Evolutionary conservation across 2,329 filamentous ascomycete species (phyloP), one percentile per base, ranked within the genome.

Genomic region (Sporothrix dimorphospora): DNA sequence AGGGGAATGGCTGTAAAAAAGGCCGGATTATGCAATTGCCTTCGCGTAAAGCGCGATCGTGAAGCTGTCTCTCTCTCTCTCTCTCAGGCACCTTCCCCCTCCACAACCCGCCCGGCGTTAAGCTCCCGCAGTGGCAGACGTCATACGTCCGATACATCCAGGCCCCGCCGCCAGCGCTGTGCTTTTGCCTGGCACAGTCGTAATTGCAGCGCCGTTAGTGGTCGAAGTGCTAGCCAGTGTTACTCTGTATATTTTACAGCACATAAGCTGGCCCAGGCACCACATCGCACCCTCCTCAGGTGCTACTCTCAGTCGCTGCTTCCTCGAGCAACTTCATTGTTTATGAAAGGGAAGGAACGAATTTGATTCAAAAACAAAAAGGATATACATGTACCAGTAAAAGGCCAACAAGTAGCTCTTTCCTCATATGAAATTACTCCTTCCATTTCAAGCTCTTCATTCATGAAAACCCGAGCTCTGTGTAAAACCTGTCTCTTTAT

Each of bases 1-100:
- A 40, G 30, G 57, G 57, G n/a, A 47, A 49, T 49, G 7, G 24
- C 45, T 68, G 16, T 9, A 38, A 16, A 12, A 7, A 14, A 9
- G 38, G 2, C n/a, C 12, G 34, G 65, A 53, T 68, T 69, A 42
- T 69, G 66, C 66, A 69, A 69, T 69, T 16, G 66, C 66, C 19
- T 19, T 45, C 47, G 4, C 30, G 49, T 14, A 69, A 55, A 53
- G 66, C 49, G 66, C 66, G 66, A 69, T 69, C 66, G 66, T 51
- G 66, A 68, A 66, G 42, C 42, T 45, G 4, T 45, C 16, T 45
- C 24, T 14, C 19, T n/a, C 49, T 34, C 42, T 24, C 5, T 11
- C 27, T 45, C 11, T 11, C 21, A 38, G 8, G 30, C 30, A 12
- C 55, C 16, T 59, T 63, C 24, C 59, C 38, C 59, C 59, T 45